Evolutionary conservation across 2,329 filamentous ascomycete species (phyloP).

Genomic region (Alternaria alternata): DNA sequence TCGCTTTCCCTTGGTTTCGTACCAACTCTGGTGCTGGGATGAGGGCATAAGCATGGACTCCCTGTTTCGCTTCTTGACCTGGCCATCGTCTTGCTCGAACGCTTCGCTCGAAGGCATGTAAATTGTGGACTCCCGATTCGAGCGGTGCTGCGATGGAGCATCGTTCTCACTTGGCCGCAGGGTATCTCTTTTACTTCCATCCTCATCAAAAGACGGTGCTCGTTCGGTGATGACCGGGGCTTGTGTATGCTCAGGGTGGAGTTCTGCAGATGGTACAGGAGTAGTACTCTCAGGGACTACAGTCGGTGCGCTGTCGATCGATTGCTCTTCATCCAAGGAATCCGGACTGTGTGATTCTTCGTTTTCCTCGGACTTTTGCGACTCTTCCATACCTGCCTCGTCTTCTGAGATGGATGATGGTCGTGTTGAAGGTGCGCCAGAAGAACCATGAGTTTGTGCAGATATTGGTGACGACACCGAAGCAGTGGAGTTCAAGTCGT

Average conservation of each 20-base stretch:
- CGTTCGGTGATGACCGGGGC: conserved; percentile 12
- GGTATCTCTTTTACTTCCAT: conserved; percentile 24
- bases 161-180: conserved; percentile 25
- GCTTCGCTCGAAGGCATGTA: conserved; percentile 35
- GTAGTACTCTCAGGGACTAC: conserved; percentile 44
- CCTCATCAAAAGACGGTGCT: conserved; percentile 20
- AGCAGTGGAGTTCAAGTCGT: conserved; percentile 46
- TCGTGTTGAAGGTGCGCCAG: conserved; percentile 48
- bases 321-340: conserved; percentile 40
- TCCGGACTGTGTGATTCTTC: conserved; percentile 25
- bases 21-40: conserved; percentile 35
- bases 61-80: conserved; percentile 34
- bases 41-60: conserved; percentile 40
- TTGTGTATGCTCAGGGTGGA: conserved; percentile 18
- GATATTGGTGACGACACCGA: conserved; percentile 50
- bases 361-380: conserved; percentile 23
- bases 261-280: conserved; percentile 34
- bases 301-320: conserved; percentile 46
- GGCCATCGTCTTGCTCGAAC: conserved; percentile 23
- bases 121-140: conserved; percentile 46
- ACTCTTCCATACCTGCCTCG: conserved; percentile 33
- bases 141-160: conserved; percentile 28
- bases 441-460: conserved; percentile 50
- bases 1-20: conserved; percentile 49
- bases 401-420: conserved; percentile 52